Conservation (phyloP, 208 protist species). For the Leishmania gerbilli region DNA sequence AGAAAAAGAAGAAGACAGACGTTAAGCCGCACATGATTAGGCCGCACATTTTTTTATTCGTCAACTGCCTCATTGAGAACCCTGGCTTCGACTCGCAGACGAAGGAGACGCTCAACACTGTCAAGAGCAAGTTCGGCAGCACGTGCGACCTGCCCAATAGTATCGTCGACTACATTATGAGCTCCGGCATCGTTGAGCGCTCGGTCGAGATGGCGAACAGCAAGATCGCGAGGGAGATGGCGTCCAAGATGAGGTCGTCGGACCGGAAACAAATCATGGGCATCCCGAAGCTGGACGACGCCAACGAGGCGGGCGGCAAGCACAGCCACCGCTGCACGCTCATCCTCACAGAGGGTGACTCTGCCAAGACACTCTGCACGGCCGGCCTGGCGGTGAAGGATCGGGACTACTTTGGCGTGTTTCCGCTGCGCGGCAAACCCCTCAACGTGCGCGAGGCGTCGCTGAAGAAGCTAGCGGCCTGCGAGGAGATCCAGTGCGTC, state of each 20-base stretch:
- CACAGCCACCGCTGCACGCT: slow-evolving; percentile 98
- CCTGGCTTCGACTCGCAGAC: slow-evolving; percentile 99
- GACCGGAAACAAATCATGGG: slow-evolving; percentile 90
- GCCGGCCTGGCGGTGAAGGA: slow-evolving; percentile 98
- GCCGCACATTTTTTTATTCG: slow-evolving; percentile 98
- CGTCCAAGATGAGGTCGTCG: slow-evolving; percentile 73
- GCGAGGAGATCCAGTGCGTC: slow-evolving; percentile 95
- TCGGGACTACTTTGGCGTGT: slow-evolving; percentile 99
- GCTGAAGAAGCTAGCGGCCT: slow-evolving; percentile 94
- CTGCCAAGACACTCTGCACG: slow-evolving; percentile 98
- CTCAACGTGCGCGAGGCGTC: slow-evolving; percentile 99
- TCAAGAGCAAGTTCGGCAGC: slow-evolving; percentile 96
- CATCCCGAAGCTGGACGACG: slow-evolving; percentile 99
- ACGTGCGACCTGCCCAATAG: slow-evolving; percentile 95
- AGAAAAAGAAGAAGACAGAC: slow-evolving; percentile 97
- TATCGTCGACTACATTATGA: slow-evolving; percentile 95
- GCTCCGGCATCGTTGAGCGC: slow-evolving; percentile 95
- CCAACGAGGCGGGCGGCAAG: slow-evolving; percentile 98
- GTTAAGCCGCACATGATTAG: slow-evolving; percentile 98
- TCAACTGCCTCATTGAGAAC: slow-evolving; percentile 99
- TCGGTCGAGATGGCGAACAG: slow-evolving; percentile 96
- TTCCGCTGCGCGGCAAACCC: slow-evolving; percentile 99
- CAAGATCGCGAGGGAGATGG: slow-evolving; percentile 93
- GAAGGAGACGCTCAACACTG: slow-evolving; percentile 99
- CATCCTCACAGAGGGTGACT: slow-evolving; percentile 99